A percentile compares a stretch with the other conserved stretches of the same genome.
Conservation (phyloP, 371 early-diverging fungal species). For the Rhizopus delemar region DNA sequence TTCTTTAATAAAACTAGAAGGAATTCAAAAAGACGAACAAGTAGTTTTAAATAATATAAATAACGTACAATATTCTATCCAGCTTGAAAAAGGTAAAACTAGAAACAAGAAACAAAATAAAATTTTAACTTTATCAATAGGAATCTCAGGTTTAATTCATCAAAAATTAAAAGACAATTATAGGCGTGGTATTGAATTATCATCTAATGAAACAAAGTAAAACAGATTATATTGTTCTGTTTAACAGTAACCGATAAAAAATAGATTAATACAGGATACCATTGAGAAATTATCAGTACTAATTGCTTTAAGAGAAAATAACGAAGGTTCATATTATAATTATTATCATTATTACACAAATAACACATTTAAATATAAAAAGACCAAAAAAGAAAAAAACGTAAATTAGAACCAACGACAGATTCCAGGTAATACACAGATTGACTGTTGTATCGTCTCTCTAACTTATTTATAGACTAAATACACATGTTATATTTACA, state of each 20-base stretch:
- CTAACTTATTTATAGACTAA: slow-evolving; percentile 1
- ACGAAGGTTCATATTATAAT: slow-evolving; percentile 23
- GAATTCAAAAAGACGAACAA: slow-evolving; percentile 49
- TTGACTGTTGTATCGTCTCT: not conserved
- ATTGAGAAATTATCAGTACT: slow-evolving; percentile 57
- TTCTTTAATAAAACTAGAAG: slow-evolving; percentile 49
- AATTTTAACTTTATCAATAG: slow-evolving; percentile 11
- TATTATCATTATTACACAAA: slow-evolving; percentile 10
- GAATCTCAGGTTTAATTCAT: slow-evolving; percentile 27
- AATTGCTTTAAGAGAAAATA: slow-evolving; percentile 55
- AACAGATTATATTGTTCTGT: not conserved
- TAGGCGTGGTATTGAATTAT: slow-evolving; percentile 38
- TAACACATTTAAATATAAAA: slow-evolving; percentile 13
- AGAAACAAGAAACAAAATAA: not conserved
- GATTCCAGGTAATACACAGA: slow-evolving; percentile 26
- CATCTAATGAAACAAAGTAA: slow-evolving; percentile 43
- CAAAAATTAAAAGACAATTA: slow-evolving; percentile 44
- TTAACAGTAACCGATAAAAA: slow-evolving; percentile 10
- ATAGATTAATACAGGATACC: slow-evolving; percentile 54
- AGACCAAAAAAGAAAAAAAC: slow-evolving; percentile 61
- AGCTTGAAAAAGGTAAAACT: slow-evolving; percentile 45
- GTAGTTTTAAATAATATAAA: slow-evolving; percentile 38
- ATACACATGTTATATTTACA: slow-evolving; percentile 33
- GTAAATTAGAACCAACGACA: slow-evolving; percentile 58
- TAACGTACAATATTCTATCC: slow-evolving; percentile 37